These are phyloP conservation scores for Pseudopyricularia javanii DNA, from an alignment of 2,329 filamentous ascomycete genomes.

Conservation along the genomic window DNA sequence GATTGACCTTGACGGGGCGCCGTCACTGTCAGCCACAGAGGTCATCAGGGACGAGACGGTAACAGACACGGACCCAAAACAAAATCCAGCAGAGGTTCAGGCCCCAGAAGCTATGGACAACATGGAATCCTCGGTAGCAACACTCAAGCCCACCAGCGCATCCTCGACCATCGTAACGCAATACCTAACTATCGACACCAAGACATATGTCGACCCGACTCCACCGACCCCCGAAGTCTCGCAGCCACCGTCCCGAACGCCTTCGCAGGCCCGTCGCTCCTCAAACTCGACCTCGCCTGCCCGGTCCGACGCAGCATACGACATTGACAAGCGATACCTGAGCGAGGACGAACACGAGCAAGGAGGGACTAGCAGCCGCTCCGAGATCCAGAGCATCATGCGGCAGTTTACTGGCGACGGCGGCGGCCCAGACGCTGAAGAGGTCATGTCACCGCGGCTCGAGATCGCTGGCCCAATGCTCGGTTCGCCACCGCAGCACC, in stretches of 20 bases:
- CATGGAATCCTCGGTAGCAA: constrained; percentile 27
- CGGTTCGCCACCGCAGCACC: constrained; percentile 54
- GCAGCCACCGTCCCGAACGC: constrained; percentile 44
- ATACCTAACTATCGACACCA: constrained; percentile 31
- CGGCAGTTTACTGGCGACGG: constrained; percentile 77
- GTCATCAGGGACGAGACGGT: constrained; percentile 1
- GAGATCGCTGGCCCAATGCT: constrained; percentile 73
- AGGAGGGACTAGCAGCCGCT: constrained; percentile 35
- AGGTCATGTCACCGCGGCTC: constrained; percentile 84
- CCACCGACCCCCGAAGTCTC: constrained; percentile 43
- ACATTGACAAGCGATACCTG: constrained; percentile 37
- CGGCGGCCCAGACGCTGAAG: constrained; percentile 59
- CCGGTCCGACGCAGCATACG: constrained; percentile 40
- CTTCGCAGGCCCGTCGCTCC: constrained; percentile 40
- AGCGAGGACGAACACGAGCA: constrained; percentile 54
- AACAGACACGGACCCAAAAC: neutral
- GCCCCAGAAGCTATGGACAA: constrained; percentile 3
- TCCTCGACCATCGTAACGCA: constrained; percentile 23
- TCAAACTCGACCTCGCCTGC: constrained; percentile 33
- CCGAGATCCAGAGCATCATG: constrained; percentile 96
- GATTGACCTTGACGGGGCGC: constrained; percentile 1
- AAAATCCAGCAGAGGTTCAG: neutral
- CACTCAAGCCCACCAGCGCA: constrained; percentile 31
- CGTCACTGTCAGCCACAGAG: neutral
- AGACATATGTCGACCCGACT: constrained; percentile 43